Conservation (phyloP, 1,284 basidiomycete species). For the Boletus semigastroideus region DNA sequence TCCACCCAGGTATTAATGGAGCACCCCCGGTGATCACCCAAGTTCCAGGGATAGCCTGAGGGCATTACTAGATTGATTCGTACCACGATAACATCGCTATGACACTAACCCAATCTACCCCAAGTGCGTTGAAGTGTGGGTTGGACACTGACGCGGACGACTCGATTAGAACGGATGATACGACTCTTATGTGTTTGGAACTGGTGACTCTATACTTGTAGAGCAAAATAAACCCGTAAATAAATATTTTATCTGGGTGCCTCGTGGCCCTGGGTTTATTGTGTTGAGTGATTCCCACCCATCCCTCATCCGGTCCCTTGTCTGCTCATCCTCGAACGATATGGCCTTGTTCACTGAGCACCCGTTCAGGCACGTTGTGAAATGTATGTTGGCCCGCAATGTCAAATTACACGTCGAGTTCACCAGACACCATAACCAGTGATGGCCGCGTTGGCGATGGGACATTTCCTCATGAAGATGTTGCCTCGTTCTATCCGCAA, state of each 20-base stretch:
- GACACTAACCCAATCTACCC: not conserved
- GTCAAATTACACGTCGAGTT: conserved; percentile 4
- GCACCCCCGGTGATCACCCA: conserved; percentile 60
- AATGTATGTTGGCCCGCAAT: conserved; percentile 21
- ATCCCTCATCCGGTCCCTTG: conserved; percentile 17
- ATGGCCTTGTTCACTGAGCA: conserved; percentile 35
- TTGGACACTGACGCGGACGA: conserved; percentile 14
- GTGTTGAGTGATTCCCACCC: conserved; percentile 27
- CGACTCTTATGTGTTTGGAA: conserved; percentile 2
- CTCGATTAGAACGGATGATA: conserved; percentile 5
- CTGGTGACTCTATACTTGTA: conserved; percentile 6
- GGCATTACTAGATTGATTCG: not conserved
- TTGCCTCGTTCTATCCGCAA: conserved; percentile 45
- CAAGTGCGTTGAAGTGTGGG: not conserved
- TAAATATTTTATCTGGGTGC: conserved; percentile 10
- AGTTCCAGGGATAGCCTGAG: conserved; percentile 45
- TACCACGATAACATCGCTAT: not conserved
- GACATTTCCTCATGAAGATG: conserved; percentile 34
- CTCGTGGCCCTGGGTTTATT: conserved; percentile 26
- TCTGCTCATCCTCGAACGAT: conserved; percentile 17
- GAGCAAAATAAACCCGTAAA: conserved; percentile 6
- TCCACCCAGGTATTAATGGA: conserved; percentile 65
- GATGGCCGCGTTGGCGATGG: conserved; percentile 33
- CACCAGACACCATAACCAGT: conserved; percentile 20
- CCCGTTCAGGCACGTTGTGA: conserved; percentile 33